Base-by-base conservation (phyloP, 192 early-diverging fungal genomes). In the Backusella tarrabulga region DNA sequence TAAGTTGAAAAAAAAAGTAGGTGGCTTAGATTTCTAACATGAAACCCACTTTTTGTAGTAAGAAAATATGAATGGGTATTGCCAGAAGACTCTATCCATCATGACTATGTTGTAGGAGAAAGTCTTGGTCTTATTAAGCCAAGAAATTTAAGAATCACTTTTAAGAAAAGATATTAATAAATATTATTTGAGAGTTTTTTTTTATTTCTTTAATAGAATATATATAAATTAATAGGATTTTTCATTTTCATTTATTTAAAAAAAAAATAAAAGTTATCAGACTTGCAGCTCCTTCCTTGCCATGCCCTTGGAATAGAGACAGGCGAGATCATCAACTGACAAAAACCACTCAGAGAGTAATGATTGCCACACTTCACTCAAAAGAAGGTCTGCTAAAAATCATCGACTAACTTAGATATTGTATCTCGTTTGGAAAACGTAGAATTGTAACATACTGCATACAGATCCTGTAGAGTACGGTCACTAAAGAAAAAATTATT, bases 381-480 rank as follows among this genome's bases (percentile, higher is more conserved):
- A 60, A 44, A 77, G 76, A 77, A 77, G 76, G 60, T 60, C 71
- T 71, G 70, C 70, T 77, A 67, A 71, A 71, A 66, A 56, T 77
- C 76, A 77, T 77, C 76, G 71, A 77, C 76, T 77, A 77, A 70
- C 76, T 77, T 77, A 54, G 70, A 29, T 35, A 72, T 40, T 66
- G 68, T 69, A 69, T 77, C 76, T 77, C 72, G 76, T 77, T 77
- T 77, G 32, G 54, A 77, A 77, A 77, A 77, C 76, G 71, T 77
- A 72, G 70, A 77, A 77, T 69, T 71, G 76, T 72, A 60, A 77
- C 70, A 69, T 77, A 77, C 76, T 77, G 76, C 54, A 77, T 77
- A 77, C 76, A 77, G 71, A 77, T 77, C 76, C 76, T 77, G 76
- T 77, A 77, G 76, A 77, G 76, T 77, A 77, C 76, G 76, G 76